These are phyloP conservation scores for Acanthamoeba divionensis DNA, from an alignment of 208 protist species.

Conservation along the genomic window DNA sequence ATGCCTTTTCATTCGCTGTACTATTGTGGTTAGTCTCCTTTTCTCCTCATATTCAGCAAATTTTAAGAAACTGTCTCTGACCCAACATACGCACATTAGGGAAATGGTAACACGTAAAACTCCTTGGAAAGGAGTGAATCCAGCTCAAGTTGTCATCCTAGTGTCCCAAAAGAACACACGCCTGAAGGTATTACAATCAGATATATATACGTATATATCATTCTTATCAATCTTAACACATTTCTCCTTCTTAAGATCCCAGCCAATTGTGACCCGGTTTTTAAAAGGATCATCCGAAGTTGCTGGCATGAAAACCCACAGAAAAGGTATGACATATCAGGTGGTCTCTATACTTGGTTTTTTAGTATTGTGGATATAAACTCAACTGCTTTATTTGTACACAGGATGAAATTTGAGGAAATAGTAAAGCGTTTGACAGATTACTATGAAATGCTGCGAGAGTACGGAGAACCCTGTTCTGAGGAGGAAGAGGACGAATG, in stretches of 20 bases:
- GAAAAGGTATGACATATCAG: neutral
- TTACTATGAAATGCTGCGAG: no score
- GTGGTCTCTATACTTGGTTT: neutral
- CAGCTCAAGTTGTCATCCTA: neutral
- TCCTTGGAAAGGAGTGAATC: constrained; percentile 13
- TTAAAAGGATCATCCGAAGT: neutral
- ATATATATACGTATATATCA: no score
- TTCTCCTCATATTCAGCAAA: neutral
- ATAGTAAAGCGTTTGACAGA: no score
- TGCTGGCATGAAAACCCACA: constrained; percentile 7
- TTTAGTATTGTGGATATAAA: neutral
- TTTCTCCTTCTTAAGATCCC: constrained; percentile 16
- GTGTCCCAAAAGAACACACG: constrained; percentile 3
- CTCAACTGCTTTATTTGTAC: neutral
- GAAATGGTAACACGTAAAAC: constrained; percentile 25
- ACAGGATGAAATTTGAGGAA: constrained; percentile 28
- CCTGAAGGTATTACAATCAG: no score
- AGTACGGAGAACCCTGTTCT: no score
- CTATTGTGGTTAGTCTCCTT: neutral
- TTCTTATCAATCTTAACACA: no score
- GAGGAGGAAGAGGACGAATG: no score
- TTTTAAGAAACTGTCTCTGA: neutral
- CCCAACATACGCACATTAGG: neutral
- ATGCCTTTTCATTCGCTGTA: constrained; percentile 40
- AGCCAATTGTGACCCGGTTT: constrained; percentile 13